Base-by-base conservation (phyloP, 352 stramenopile genomes). In the Thraustochytrium striatum region DNA sequence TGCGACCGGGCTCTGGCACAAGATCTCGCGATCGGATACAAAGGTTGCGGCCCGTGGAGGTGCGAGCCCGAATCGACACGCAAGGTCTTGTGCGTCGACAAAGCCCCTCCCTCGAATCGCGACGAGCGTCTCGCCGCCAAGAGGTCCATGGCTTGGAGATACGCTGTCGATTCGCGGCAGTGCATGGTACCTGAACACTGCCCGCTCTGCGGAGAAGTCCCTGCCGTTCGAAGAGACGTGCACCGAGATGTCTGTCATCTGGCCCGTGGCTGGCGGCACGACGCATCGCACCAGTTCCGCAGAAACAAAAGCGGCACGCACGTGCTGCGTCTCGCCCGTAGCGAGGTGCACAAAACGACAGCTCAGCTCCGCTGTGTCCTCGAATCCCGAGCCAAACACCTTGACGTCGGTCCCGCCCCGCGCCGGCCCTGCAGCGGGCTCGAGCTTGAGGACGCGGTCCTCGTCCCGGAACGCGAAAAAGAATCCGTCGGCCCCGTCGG, bases 1-100 rank as follows among this genome's bases (percentile, higher is more conserved):
- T 19, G 57, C 9, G 3, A 9, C 11, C 5, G 69, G 69, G 0
- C 50, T 28, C 35, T 21, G 2, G 33, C 69, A 79, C 19, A 25
- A 28, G 39, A 79, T 53, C 53, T 79, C 52, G n/a, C 0, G 50
- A 3, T 9, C 28, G 21, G 69, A 79, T 16, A 79, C 33, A 32
- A 36, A 79, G 32, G 50, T 25, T 25, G 69, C 69, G 5, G 32
- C 3, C 0, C 9, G 5, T 28, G 69, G 50, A 0, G 2, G 3
- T 21, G 13, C 30, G 32, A 79, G 36, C 7, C 69, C 69, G 36
- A 79, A 79, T 11, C 69, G 50, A 33, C 69, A 79, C 3, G 2
- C 13, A 13, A 79, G 39, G 2, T 19, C 11, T 3, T 5, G 9
- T 25, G 33, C 25, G 55, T 79, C 57, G 35, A 36, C 57, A 53